Conservation (phyloP, 148 eudicot genomes). For the Nepenthes mirabilis region DNA sequence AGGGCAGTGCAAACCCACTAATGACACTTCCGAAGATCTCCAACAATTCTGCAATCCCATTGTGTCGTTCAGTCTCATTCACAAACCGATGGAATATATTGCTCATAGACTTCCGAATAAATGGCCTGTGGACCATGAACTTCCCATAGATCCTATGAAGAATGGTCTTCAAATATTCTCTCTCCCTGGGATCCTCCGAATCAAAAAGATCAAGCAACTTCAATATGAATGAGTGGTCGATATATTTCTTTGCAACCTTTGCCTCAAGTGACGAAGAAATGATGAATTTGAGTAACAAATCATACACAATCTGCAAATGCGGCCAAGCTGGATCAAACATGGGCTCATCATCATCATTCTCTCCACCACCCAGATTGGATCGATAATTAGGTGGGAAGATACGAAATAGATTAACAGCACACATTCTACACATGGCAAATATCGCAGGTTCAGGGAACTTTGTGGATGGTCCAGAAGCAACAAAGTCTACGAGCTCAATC, state of each 20-base stretch:
- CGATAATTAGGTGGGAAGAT: conserved; percentile 64
- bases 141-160: conserved; percentile 87
- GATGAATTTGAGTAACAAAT: conserved; percentile 64
- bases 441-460: conserved; percentile 76
- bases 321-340: conserved; percentile 90
- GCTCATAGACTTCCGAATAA: conserved; percentile 63
- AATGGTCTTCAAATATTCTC: conserved; percentile 73
- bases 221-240: conserved; percentile 60
- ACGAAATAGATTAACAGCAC: conserved; percentile 73
- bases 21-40: conserved; percentile 94
- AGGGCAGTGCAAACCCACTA: conserved; percentile 86
- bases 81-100: conserved; percentile 65
- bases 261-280: conserved; percentile 71
- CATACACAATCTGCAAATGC: conserved; percentile 77
- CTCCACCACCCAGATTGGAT: conserved; percentile 30
- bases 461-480: conserved; percentile 38
- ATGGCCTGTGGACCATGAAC: conserved; percentile 95
- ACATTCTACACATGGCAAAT: conserved; percentile 75
- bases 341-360: conserved; percentile 74
- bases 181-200: conserved; percentile 90
- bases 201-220: conserved; percentile 76
- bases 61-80: conserved; percentile 66
- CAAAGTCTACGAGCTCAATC: conserved; percentile 71
- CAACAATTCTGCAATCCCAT: conserved; percentile 86
- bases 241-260: conserved; percentile 75